Evolutionary conservation across 1,139 yeast species (phyloP), one percentile per base, ranked within the genome.

Genomic region (Candida pseudocylindracea): DNA sequence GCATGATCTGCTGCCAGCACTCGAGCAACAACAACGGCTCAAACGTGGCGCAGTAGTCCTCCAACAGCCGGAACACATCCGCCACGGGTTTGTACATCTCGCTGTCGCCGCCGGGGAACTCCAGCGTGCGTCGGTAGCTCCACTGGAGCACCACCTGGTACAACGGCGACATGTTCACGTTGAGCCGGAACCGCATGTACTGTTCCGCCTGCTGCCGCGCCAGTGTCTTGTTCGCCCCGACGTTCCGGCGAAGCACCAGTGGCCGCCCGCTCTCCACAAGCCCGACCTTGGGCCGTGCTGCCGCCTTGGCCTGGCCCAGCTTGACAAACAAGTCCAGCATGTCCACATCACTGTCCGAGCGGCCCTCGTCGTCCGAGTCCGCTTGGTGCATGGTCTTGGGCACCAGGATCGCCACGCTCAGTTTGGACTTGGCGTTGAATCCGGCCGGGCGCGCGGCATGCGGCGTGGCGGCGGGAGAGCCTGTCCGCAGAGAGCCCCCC

Each of bases 1-100:
- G 63, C 39, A 71, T 74, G 28, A 91, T 67, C 0, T 83, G 79
- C 45, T 85, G 93, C 96, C 96, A 91, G 40, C 93, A 79, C 54
- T 91, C 98, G 31, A 85, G 54, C 53, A 85, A 56, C 32, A 91
- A 54, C 32, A 91, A 56, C 0, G 98, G 96, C 41, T 73, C 81
- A 45, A 80, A 75, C 0, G 67, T 59, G 28, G 58, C 55, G 33
- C 63, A 64, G 45, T 91, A 91, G 6, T 76, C 81, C 11, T 55
- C 57, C 2, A 72, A 71, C 35, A 67, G 57, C 0, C 44, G 39
- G 45, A 79, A 88, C 2, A 49, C 40, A 34, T 64, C 63, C 32
- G 57, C 55, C 1, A 58, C 55, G 7, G 50, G 48, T 7, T 45
- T 49, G 39, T 63, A 67, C 4, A 49, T 46, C 10, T 54, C 56